Evolutionary conservation across 2,329 filamentous ascomycete genomes (phyloP).

Genomic region (Trichoderma hamatum): DNA sequence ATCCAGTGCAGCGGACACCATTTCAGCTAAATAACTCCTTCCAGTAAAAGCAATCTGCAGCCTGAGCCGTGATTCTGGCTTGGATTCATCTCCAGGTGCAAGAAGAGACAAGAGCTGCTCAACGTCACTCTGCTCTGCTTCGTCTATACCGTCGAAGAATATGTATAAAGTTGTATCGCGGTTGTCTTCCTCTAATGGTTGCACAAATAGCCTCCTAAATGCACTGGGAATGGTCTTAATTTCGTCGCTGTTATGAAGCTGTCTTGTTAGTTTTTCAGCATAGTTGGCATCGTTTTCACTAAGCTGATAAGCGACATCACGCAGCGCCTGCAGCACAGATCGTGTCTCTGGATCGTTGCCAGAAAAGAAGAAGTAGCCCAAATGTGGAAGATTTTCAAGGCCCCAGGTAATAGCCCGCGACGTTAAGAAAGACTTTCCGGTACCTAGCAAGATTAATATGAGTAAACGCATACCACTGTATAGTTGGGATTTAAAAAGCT

Average conservation of each 20-base stretch:
- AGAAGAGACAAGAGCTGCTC: slow-evolving; percentile 44
- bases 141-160: slow-evolving; percentile 53
- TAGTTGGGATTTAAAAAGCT: no score
- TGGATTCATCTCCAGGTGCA: slow-evolving; percentile 32
- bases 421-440: slow-evolving; percentile 51
- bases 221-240: slow-evolving; percentile 50
- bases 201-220: slow-evolving; percentile 46
- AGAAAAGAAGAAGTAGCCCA: slow-evolving; percentile 53
- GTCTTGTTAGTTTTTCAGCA: slow-evolving; percentile 44
- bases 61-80: slow-evolving; percentile 28
- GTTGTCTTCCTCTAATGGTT: slow-evolving; percentile 42
- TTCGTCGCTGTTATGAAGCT: slow-evolving; percentile 43
- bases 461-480: background rate
- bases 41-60: slow-evolving; percentile 48
- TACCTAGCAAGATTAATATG: slow-evolving; percentile 34
- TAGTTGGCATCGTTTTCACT: slow-evolving; percentile 51
- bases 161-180: slow-evolving; percentile 45
- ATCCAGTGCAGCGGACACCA: slow-evolving; percentile 41
- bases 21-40: slow-evolving; percentile 47
- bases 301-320: slow-evolving; percentile 52
- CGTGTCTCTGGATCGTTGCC: slow-evolving; percentile 51
- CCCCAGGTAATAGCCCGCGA: slow-evolving; percentile 48
- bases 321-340: slow-evolving; percentile 49
- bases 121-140: slow-evolving; percentile 46
- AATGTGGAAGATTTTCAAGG: slow-evolving; percentile 40